Base-by-base conservation (phyloP, 2,329 filamentous ascomycete species). In the Penicillium verrucosum region DNA sequence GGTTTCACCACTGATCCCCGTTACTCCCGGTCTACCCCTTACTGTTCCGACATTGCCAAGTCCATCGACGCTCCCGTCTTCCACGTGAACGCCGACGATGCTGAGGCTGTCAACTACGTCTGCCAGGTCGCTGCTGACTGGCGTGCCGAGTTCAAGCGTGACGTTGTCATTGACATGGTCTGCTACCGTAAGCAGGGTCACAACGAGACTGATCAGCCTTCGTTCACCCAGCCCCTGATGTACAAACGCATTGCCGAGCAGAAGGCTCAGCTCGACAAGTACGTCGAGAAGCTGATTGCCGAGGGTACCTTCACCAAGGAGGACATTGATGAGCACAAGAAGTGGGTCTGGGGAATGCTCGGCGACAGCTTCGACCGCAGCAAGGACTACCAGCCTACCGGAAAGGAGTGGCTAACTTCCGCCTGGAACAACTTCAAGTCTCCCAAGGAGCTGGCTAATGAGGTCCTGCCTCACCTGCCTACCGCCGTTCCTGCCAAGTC, bases 371-470 rank as follows among this genome's bases (percentile, higher is more conserved):
- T 97, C 77, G 84, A 91, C 69, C 92, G 93, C 78, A 96, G 92
- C 78, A 97, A 95, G 79, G 93, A 99, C 70, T 99, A 99, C 78
- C 89, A 93, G 76, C 91, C 94, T 44, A 95, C 90, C 40, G 90
- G 92, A 64, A 96, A 96, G 80, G 94, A 99, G 78, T 99, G 94
- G 94, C 87, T 96, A 66, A 97, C 94, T 9, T 97, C 92, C 50
- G 93, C 94, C 55, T 99, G 94, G 94, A 96, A 99, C 79, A 93
- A 93, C 61, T 97, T 99, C 86, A 97, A 97, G 81, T 96, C 92
- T 32, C 94, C 94, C 69, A 97, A 97, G 82, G 94, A 99, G 65
- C 82, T 99, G 61, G 92, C 93, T 32, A 94, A 88, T 25, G 94
- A 99, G 80, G 87, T 97, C 44, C 82, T 99, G 50, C 92, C 93